Evolutionary conservation across 495 filamentous ascomycete genomes (phyloP).

Genomic region (Annulohypoxylon stygium): DNA sequence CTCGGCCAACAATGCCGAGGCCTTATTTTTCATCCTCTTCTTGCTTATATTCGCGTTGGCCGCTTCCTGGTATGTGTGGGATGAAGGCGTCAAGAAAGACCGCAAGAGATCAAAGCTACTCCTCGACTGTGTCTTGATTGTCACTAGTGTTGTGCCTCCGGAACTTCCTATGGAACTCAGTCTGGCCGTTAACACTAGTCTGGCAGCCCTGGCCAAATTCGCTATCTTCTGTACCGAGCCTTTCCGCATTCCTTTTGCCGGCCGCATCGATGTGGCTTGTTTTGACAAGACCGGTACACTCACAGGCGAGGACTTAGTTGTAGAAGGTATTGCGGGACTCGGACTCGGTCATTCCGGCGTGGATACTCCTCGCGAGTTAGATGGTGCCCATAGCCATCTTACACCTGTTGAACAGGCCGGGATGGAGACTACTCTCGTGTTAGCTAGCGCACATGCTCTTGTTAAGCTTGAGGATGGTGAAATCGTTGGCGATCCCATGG

Average conservation of each 20-base stretch:
- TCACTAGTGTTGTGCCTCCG: slow-evolving; percentile 96
- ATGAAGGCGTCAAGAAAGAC: slow-evolving; percentile 91
- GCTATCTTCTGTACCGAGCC: slow-evolving; percentile 99
- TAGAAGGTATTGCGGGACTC: slow-evolving; percentile 96
- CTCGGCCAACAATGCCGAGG: slow-evolving; percentile 95
- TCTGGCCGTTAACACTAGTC: slow-evolving; percentile 97
- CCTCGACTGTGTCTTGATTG: slow-evolving; percentile 95
- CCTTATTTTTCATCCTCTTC: slow-evolving; percentile 96
- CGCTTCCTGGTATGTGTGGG: slow-evolving; percentile 99
- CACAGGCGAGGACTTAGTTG: slow-evolving; percentile 96
- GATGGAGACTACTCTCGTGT: slow-evolving; percentile 88
- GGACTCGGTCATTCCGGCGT: slow-evolving; percentile 74
- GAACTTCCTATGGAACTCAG: slow-evolving; percentile 98
- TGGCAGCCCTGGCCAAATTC: slow-evolving; percentile 92
- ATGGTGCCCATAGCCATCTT: slow-evolving; percentile 83
- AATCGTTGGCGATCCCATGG: slow-evolving; percentile 98
- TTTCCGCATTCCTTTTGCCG: slow-evolving; percentile 98
- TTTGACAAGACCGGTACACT: slow-evolving; percentile 99
- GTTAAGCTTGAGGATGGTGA: slow-evolving; percentile 98
- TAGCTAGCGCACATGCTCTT: slow-evolving; percentile 94
- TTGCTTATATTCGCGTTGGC: slow-evolving; percentile 95
- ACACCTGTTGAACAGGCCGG: slow-evolving; percentile 73
- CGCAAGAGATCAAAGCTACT: slow-evolving; percentile 97
- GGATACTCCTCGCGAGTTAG: slow-evolving; percentile 73
- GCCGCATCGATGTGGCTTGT: slow-evolving; percentile 95